These are phyloP conservation scores for Yamadazyma blattariae DNA, from an alignment of 1,139 yeast species.

Conservation along the genomic window DNA sequence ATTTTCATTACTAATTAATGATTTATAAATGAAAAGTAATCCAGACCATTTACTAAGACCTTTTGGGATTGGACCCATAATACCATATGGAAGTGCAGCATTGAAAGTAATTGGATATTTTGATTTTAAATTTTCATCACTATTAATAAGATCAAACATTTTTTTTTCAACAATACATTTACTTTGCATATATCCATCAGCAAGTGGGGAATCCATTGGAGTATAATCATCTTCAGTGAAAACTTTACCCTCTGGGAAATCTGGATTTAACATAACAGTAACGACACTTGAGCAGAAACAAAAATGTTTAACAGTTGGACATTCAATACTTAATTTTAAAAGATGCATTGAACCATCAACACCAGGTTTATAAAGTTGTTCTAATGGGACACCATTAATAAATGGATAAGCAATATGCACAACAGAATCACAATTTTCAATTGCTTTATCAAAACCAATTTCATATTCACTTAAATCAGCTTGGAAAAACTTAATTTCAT, in stretches of 20 bases:
- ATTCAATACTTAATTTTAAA: slow-evolving; percentile 10
- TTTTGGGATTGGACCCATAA: slow-evolving; percentile 16
- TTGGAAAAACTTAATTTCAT: slow-evolving; percentile 10
- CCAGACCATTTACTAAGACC: slow-evolving; percentile 8
- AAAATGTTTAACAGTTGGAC: slow-evolving; percentile 17
- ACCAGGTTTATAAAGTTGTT: slow-evolving; percentile 11
- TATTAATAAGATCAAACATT: slow-evolving; percentile 13
- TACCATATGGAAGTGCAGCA: slow-evolving; percentile 15
- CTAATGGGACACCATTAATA: slow-evolving; percentile 7
- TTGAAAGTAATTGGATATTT: slow-evolving; percentile 12
- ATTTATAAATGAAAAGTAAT: background rate
- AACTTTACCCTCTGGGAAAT: slow-evolving; percentile 6
- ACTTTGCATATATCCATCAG: slow-evolving; percentile 14
- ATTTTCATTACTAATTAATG: background rate
- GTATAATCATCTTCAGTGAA: slow-evolving; percentile 6
- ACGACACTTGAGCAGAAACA: slow-evolving; percentile 21
- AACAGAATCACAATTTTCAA: slow-evolving; percentile 13
- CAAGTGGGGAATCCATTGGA: slow-evolving; percentile 3
- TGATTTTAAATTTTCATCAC: slow-evolving; percentile 8
- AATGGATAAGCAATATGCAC: slow-evolving; percentile 17
- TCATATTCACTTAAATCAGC: slow-evolving; percentile 15
- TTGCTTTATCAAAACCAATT: slow-evolving; percentile 16
- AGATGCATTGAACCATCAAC: slow-evolving; percentile 13
- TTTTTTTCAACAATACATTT: slow-evolving; percentile 14
- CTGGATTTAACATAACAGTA: slow-evolving; percentile 11